Base-by-base conservation (phyloP, 345 rosid species). In the Sisymbrium irio region DNA sequence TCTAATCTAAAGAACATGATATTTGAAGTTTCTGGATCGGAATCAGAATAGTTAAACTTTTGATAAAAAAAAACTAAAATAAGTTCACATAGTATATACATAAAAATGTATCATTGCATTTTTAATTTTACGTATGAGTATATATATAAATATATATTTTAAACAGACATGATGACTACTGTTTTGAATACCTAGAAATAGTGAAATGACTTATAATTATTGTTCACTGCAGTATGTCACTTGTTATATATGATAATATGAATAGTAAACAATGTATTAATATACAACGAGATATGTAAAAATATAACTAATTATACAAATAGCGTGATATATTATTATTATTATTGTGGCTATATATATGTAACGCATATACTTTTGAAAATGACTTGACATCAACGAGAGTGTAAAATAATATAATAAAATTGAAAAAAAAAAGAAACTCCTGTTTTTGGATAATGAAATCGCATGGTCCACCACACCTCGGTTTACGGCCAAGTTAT, bases 381-480 rank as follows among this genome's bases (percentile, higher is more conserved):
- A 75, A 75, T 32, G 69, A 75, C 68, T 19, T 59, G 73, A 61
- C 33, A 67, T 40, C 14, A 40, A 41, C 62, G 62, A 60, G 36
- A 60, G 55, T 41, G 56, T 60, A 50, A 27, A 57, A 36, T 15
- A 12, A 44, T 27, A 25, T 11, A 35, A 50, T 50, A 22, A 27
- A 3, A 27, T 27, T 27, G 0, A 27, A 27, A 27, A 27, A 27
- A 1, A 27, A 27, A 27, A 27, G 3, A 27, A 27, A 27, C 15
- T 35, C 35, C 17, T 27, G 32, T 50, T 6, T 42, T 30, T 44
- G 33, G 20, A 67, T 17, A 32, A 41, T 67, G 62, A 39, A 75
- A 59, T 33, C 3, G 56, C 49, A 50, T 61, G 74, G 79, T 61
- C 74, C 56, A 67, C 78, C 60, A 69, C 56, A 67, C 78, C 60